Percentiles rank a stretch among this genome's conserved stretches.
phyloP scores from a whole-genome alignment of 805 yeast genomes.

The Metschnikowia cerradonensis region DNA sequence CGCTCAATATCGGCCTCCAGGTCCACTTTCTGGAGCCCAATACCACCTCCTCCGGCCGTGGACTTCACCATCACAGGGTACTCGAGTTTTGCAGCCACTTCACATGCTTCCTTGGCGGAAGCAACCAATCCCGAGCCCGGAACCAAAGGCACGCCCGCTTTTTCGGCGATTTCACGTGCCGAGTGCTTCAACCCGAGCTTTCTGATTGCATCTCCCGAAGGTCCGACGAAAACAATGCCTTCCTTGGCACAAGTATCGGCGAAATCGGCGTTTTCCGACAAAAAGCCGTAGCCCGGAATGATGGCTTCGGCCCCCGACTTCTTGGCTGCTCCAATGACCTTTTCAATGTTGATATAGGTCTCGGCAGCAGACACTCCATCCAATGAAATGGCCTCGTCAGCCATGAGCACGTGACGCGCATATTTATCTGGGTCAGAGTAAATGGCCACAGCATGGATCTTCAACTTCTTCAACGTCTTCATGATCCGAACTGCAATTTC shows the following conservation, averaged over 20 bases:
- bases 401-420: constrained; percentile 78
- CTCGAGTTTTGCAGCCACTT: constrained; percentile 66
- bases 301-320: constrained; percentile 87
- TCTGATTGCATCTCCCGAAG: constrained; percentile 89
- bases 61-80: constrained; percentile 96
- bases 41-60: constrained; percentile 99
- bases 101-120: constrained; percentile 68
- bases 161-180: constrained; percentile 88
- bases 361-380: constrained; percentile 85
- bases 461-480: constrained; percentile 76
- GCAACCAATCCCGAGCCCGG: constrained; percentile 92
- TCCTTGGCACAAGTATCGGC: constrained; percentile 81
- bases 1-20: constrained; percentile 72
- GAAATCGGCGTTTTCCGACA: constrained; percentile 94
- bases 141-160: constrained; percentile 92
- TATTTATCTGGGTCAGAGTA: constrained; percentile 89
- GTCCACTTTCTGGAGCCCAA: constrained; percentile 92
- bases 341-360: constrained; percentile 81
- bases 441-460: constrained; percentile 77
- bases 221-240: constrained; percentile 93
- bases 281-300: constrained; percentile 95
- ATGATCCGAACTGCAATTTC: constrained; percentile 96
- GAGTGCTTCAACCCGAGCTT: constrained; percentile 92
- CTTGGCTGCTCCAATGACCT: constrained; percentile 82
- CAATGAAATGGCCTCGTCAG: constrained; percentile 78